These are phyloP conservation scores for Apium graveolens DNA, from an alignment of 129 eudicot species.

Conservation along the genomic window DNA sequence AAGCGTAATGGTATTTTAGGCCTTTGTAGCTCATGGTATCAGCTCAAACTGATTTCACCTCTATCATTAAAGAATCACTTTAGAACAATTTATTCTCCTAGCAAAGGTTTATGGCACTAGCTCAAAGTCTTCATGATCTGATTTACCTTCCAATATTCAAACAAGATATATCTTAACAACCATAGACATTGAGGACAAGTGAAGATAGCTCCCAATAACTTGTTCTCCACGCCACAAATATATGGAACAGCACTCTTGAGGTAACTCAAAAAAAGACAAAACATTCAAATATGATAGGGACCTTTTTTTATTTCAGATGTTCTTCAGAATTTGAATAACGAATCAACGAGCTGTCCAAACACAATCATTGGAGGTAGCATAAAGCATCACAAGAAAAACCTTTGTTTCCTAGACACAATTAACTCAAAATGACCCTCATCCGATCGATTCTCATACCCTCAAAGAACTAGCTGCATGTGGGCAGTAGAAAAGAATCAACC, in stretches of 20 bases:
- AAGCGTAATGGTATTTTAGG: not conserved
- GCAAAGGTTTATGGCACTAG: not conserved
- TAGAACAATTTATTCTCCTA: not conserved
- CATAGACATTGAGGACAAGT: not conserved
- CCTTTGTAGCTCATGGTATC: not conserved
- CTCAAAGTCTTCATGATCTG: not conserved
- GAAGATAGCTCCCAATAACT: not conserved
- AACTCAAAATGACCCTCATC: not conserved
- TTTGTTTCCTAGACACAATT: too few relatives aligned
- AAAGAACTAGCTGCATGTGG: not conserved
- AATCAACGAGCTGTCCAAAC: not conserved
- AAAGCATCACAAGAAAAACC: not conserved
- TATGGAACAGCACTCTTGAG: not conserved
- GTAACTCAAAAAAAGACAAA: not conserved
- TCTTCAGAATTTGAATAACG: not conserved
- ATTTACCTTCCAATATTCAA: not conserved
- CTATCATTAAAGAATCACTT: not conserved
- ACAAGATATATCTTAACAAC: not conserved
- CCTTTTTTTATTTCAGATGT: not conserved
- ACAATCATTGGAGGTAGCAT: not conserved
- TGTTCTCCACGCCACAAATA: not conserved
- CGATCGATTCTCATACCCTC: not conserved
- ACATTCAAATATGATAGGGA: not conserved
- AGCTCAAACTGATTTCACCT: not conserved
- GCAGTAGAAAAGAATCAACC: not conserved